These are phyloP conservation scores for Gloeostereum incarnatum DNA, from an alignment of 768 basidiomycete genomes.

Conservation along the genomic window DNA sequence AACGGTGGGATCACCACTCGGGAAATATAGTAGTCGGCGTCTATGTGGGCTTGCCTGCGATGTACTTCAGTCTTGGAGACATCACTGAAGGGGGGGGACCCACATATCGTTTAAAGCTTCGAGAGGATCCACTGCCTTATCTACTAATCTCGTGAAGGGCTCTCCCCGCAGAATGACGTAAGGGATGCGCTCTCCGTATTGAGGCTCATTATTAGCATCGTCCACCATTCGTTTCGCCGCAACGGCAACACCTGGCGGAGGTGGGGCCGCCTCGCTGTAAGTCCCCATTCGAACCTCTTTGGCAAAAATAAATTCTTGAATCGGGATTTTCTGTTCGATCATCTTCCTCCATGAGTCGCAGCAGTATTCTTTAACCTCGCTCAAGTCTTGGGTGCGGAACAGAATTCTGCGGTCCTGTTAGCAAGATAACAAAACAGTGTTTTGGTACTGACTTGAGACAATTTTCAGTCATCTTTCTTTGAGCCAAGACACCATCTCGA, in stretches of 20 bases:
- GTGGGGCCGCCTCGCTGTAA: constrained; percentile 81
- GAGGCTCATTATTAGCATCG: constrained; percentile 78
- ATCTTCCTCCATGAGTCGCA: constrained; percentile 78
- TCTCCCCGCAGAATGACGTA: constrained; percentile 75
- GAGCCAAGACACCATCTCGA: constrained; percentile 84
- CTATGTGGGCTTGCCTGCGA: constrained; percentile 61
- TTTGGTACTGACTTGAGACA: constrained; percentile 62
- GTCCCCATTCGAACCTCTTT: constrained; percentile 92
- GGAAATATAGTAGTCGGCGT: constrained; percentile 83
- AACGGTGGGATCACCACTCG: constrained; percentile 83
- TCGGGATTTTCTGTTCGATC: constrained; percentile 65
- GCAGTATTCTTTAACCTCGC: constrained; percentile 84
- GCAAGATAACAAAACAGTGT: constrained; percentile 1
- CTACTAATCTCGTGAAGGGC: constrained; percentile 56
- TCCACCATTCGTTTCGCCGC: constrained; percentile 65
- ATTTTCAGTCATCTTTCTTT: constrained; percentile 87
- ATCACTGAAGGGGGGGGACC: background rate
- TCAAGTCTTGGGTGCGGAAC: constrained; percentile 86
- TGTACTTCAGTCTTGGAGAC: background rate
- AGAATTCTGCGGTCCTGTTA: constrained; percentile 49
- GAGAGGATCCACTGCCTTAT: constrained; percentile 66
- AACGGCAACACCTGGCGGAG: constrained; percentile 88
- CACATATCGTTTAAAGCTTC: constrained; percentile 34
- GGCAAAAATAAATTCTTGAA: constrained; percentile 93
- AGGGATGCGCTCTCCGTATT: constrained; percentile 90